These are phyloP conservation scores for Ceratocystis diversiconidia DNA, from an alignment of 2,329 filamentous ascomycete genomes.

Conservation along the genomic window DNA sequence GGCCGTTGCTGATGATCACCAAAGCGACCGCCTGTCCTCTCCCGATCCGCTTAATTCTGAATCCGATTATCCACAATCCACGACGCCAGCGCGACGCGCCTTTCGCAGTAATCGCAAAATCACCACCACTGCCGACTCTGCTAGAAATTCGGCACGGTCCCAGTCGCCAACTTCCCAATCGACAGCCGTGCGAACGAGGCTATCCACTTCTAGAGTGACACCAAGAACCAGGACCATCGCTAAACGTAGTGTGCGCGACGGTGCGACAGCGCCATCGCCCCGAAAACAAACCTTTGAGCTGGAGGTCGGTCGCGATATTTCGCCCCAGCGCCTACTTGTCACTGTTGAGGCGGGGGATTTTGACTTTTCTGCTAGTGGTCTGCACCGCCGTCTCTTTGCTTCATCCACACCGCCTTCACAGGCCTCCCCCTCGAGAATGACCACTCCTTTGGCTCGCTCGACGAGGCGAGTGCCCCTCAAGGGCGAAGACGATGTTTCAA, in stretches of 20 bases:
- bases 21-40: conserved; percentile 11
- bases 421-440: not conserved
- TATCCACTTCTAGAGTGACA: too few relatives aligned
- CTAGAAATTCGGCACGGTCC: not conserved
- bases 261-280: conserved; percentile 30
- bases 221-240: not conserved
- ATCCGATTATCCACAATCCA: conserved; percentile 4
- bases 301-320: conserved; percentile 36
- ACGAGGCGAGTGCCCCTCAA: conserved; percentile 15
- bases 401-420: conserved; percentile 26
- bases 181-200: not conserved
- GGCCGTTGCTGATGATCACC: not conserved
- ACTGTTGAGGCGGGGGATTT: conserved; percentile 39
- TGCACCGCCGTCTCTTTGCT: conserved; percentile 31
- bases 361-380: conserved; percentile 24
- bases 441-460: not conserved
- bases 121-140: not conserved
- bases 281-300: conserved; percentile 44
- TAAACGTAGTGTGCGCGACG: not conserved
- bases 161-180: not conserved
- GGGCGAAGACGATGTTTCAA: conserved; percentile 12
- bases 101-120: not conserved
- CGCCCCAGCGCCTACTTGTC: conserved; percentile 39
- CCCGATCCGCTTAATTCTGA: conserved; percentile 18
- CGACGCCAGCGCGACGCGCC: conserved; percentile 12